phyloP scores from a whole-genome alignment of 2,329 filamentous ascomycete species.

The Rhynchosporium secalis region DNA sequence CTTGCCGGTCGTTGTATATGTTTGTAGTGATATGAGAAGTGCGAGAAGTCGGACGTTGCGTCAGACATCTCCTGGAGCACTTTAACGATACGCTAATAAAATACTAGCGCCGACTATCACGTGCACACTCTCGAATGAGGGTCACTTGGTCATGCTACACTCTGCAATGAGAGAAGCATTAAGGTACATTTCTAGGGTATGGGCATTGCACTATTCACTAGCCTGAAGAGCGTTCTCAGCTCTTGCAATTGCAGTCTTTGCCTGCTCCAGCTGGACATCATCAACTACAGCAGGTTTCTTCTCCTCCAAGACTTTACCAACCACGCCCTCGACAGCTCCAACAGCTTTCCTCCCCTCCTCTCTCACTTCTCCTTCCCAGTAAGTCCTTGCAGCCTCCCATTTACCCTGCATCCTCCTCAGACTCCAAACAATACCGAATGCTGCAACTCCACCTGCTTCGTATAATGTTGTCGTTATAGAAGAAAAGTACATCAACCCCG shows the following conservation, averaged over 20 bases:
- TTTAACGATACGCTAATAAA: constrained; percentile 2
- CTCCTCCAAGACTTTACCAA: constrained; percentile 48
- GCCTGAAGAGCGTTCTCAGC: constrained; percentile 28
- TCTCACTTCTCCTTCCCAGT: constrained; percentile 67
- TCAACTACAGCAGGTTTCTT: constrained; percentile 19
- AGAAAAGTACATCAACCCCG: constrained; percentile 57
- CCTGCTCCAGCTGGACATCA: constrained; percentile 30
- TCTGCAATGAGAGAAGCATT: not conserved
- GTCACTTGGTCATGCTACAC: not conserved
- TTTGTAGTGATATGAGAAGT: not conserved
- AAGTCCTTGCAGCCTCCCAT: constrained; percentile 60
- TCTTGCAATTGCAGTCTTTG: constrained; percentile 26
- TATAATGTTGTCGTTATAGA: constrained; percentile 55
- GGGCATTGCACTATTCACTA: constrained; percentile 28
- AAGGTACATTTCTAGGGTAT: constrained; percentile 18
- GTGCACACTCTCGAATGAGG: not conserved
- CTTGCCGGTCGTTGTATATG: not conserved
- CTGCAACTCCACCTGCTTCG: constrained; percentile 62
- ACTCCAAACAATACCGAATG: constrained; percentile 61
- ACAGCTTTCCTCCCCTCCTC: constrained; percentile 66
- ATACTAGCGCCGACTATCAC: constrained; percentile 5
- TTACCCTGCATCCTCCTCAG: constrained; percentile 59
- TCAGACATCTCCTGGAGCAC: not conserved
- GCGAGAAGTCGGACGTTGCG: not conserved
- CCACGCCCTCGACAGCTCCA: constrained; percentile 54